Evolutionary conservation across 208 protist genomes (phyloP).

Genomic region (Borovskyia barvae): DNA sequence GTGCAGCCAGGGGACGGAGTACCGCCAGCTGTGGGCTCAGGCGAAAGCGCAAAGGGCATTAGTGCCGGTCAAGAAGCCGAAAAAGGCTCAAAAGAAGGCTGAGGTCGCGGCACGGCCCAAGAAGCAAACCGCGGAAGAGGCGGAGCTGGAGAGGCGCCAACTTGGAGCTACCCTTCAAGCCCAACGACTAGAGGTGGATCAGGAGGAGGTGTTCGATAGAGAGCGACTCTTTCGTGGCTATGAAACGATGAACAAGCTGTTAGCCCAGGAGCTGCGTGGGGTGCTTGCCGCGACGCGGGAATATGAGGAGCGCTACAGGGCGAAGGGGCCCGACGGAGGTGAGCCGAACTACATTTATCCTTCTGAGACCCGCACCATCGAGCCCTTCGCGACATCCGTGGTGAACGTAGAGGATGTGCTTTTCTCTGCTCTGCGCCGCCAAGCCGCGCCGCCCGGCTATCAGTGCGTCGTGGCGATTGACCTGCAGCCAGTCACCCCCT

Average conservation of each 20-base stretch:
- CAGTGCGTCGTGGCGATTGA: constrained; percentile 83
- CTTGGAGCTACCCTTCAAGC: constrained; percentile 45
- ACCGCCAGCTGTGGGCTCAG: constrained; percentile 28
- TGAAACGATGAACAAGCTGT: constrained; percentile 50
- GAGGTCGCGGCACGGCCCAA: constrained; percentile 22
- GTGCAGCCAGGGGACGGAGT: constrained; percentile 31
- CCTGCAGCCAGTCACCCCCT: constrained; percentile 69
- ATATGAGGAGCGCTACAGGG: constrained; percentile 58
- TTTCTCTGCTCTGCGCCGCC: constrained; percentile 46
- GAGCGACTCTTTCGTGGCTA: constrained; percentile 52
- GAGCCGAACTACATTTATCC: constrained; percentile 57
- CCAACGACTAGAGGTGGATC: constrained; percentile 47
- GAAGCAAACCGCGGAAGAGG: constrained; percentile 52
- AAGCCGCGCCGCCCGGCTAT: constrained; percentile 50
- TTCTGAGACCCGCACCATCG: constrained; percentile 50
- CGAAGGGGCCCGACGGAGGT: constrained; percentile 27
- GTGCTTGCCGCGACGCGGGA: constrained; percentile 50
- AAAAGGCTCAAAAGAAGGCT: constrained; percentile 50
- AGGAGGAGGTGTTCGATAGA: constrained; percentile 42
- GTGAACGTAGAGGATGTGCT: constrained; percentile 73
- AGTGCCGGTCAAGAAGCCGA: constrained; percentile 46
- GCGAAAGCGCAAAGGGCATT: constrained; percentile 30
- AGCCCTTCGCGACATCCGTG: constrained; percentile 67
- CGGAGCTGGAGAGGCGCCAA: constrained; percentile 55
- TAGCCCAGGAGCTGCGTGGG: constrained; percentile 62